Base-by-base conservation (phyloP, 164 flowering plant genomes). In the Akebia trifoliata region DNA sequence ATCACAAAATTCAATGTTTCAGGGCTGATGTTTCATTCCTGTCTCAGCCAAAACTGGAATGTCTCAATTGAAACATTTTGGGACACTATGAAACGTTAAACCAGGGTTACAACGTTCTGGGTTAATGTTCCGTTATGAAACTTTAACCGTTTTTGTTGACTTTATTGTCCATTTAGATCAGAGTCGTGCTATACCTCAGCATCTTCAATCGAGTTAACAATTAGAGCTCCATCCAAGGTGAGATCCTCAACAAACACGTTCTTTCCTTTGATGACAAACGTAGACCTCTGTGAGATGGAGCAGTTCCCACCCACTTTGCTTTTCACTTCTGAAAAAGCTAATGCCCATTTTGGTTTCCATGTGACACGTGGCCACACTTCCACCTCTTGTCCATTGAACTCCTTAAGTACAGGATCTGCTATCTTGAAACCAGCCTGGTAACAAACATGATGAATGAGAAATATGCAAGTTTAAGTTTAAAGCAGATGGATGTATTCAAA, bases 261-360 rank as follows among this genome's bases (percentile, higher is more conserved):
- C 2, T 61, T 64, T 31, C 95, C 97, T 38, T 81, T 84, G 55
- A 87, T 69, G 46, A 68, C 80, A 74, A 89, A 10, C n/a, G 88
- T 82, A 22, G 98, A 89, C 40, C 60, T 79, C 58, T 85, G 91
- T 59, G 99, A 79, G 64, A 93, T 56, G 11, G 81, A 70, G 70
- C 83, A 78, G 62, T 50, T 76, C 64, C 85, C 81, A 40, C 60
- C 36, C 18, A 90, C 76, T 82, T 90, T 94, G 24, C 65, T 77
- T 69, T 67, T 90, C 22, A 88, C 71, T 25, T 84, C 97, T 47
- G 85, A 40, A 64, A 78, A 93, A 34, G 81, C 79, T 57, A 79
- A 26, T 21, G 77, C 99, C 99, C 99, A 93, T 67, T 80, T 81
- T 14, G 97, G 96, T 46, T 75, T 78, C 99, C 99, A 93, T 50